Evolutionary conservation across 2,329 filamentous ascomycete species (phyloP), one percentile per base, ranked within the genome.

Genomic region (Trichocomaceae sp.): DNA sequence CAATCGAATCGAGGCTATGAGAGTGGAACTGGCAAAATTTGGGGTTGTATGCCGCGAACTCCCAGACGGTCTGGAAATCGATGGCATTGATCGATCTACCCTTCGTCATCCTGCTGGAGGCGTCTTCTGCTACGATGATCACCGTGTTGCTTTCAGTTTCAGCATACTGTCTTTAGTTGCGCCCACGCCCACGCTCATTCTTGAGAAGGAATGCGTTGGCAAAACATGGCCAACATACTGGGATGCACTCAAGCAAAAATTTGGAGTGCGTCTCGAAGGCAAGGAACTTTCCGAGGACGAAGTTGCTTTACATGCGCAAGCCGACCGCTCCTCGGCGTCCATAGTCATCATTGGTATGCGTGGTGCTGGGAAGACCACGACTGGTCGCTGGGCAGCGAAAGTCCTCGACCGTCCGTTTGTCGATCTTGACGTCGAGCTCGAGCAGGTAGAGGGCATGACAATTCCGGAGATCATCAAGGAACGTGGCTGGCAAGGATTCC

Each of bases 161-260:
- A 93, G 90, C 61, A 90, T 99, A 6, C 77, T 99, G 15, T 83
- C 90, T 12, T 75, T 89, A 17, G 82, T 86, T 29, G 81, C 87
- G 0, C 85, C 88, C 1, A 72, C 82, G 7, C 81, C 88, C 0
- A 86, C 90, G 0, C 73, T 95, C 15, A 84, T 99, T 50, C 80
- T 88, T 2, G 93, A 99, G 69, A 87, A 90, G 57, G 90, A 96
- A 65, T 99, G 93, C 68, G 88, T 90, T 2, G 91, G 88, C 41
- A 99, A 99, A 78, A 99, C 93, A 2, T 99, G 93, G 93, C 93
- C 93, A 0, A 93, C 92, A 9, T 99, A 93, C 90, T 99, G 93
- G 93, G 93, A 99, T 70, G 83, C 85, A 17, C 74, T 97, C 54
- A 85, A 85, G 20, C 83, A 87, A 61, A 81, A 83, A 13, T 99